Percentiles rank a stretch among this genome's conserved stretches.
Evolutionary conservation across 768 basidiomycete genomes (phyloP).

Genomic region (Nidularia sp.): DNA sequence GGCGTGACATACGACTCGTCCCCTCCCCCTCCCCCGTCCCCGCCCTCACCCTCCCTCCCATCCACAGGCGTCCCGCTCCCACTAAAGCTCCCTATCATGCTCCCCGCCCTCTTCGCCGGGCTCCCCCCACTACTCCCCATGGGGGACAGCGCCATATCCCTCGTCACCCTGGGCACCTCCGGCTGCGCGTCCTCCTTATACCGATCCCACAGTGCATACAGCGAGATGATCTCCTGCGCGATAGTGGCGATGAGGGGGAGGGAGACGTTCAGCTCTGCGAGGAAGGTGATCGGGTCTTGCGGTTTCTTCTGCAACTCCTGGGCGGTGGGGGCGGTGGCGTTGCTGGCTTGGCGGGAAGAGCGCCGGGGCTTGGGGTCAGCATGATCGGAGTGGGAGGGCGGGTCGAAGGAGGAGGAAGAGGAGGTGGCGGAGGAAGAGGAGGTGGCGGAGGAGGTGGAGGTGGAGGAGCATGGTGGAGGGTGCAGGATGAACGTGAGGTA

Average conservation of each 20-base stretch:
- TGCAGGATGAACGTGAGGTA: slow-evolving; percentile 85
- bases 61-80: slow-evolving; percentile 9
- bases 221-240: slow-evolving; percentile 84
- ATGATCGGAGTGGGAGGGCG: background rate
- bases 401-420: background rate
- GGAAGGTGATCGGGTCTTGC: slow-evolving; percentile 75
- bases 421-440: background rate
- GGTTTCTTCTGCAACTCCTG: slow-evolving; percentile 30
- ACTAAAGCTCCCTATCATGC: slow-evolving; percentile 10
- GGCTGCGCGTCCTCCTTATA: slow-evolving; percentile 64
- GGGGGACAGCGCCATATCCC: slow-evolving; percentile 23
- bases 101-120: slow-evolving; percentile 22
- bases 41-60: slow-evolving; percentile 7
- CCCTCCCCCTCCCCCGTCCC: slow-evolving; percentile 16
- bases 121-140: slow-evolving; percentile 14
- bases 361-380: slow-evolving; percentile 32
- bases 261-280: slow-evolving; percentile 83
- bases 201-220: slow-evolving; percentile 87
- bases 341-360: slow-evolving; percentile 45
- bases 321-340: slow-evolving; percentile 18
- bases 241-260: slow-evolving; percentile 78
- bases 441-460: slow-evolving; percentile 27
- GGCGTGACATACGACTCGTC: slow-evolving; percentile 50
- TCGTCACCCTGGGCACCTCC: slow-evolving; percentile 20
- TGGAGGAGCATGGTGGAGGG: slow-evolving; percentile 38